phyloP scores from a whole-genome alignment of 2,329 filamentous ascomycete genomes.

The Gaeumannomyces tritici region DNA sequence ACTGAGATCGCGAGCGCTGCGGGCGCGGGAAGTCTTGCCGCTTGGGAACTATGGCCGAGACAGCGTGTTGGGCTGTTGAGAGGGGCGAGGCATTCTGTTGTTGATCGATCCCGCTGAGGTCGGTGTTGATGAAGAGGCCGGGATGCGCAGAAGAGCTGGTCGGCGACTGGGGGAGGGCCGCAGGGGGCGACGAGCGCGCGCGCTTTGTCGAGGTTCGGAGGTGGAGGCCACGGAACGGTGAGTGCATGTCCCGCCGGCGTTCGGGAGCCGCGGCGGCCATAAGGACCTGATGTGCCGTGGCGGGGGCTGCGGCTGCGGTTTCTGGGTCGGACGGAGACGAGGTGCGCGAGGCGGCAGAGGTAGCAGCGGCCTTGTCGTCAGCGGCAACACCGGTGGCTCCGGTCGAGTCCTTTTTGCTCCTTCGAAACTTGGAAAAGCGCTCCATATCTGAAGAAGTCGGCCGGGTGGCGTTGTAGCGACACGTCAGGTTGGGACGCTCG shows the following conservation, averaged over 20 bases:
- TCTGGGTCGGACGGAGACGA: slow-evolving; percentile 7
- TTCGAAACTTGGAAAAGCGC: slow-evolving; percentile 20
- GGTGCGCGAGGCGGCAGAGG: slow-evolving; percentile 9
- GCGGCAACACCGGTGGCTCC: slow-evolving; percentile 4
- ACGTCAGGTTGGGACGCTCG: neutral
- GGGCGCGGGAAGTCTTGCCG: neutral
- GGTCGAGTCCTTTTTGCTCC: slow-evolving; percentile 16
- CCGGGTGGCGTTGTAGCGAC: neutral
- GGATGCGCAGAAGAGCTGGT: slow-evolving; percentile 1
- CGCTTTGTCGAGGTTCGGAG: slow-evolving; percentile 19
- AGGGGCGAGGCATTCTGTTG: slow-evolving; percentile 8
- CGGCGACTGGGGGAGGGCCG: slow-evolving; percentile 13
- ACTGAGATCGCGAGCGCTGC: neutral
- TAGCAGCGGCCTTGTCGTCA: slow-evolving; percentile 1
- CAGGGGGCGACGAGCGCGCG: slow-evolving; percentile 17
- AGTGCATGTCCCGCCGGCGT: slow-evolving; percentile 6
- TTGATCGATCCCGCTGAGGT: neutral
- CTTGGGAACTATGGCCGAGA: neutral
- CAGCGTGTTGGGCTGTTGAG: slow-evolving; percentile 4
- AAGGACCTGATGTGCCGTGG: neutral
- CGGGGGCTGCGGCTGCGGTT: too few relatives aligned
- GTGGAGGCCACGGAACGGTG: slow-evolving; percentile 19
- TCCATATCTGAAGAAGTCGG: slow-evolving; percentile 13
- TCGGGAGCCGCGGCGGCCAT: slow-evolving; percentile 6
- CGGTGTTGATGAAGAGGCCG: neutral